Evolutionary conservation across 257 asterid genomes (phyloP).

Genomic region (Fraxinus americana): DNA sequence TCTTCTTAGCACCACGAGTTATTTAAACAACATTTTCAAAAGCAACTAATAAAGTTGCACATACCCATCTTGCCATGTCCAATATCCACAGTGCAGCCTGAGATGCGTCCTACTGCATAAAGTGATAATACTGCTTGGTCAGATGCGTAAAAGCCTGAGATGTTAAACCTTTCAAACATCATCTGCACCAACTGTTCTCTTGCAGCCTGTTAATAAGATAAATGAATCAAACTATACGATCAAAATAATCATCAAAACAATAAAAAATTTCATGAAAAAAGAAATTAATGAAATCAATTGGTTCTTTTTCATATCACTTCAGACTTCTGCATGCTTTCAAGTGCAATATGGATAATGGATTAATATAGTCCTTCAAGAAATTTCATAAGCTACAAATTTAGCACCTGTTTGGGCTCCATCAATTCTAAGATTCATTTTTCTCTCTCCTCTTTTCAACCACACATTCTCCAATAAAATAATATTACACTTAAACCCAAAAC

Average conservation of each 20-base stretch:
- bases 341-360: neutral
- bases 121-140: slow-evolving; percentile 63
- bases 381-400: neutral
- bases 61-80: slow-evolving; percentile 61
- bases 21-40: neutral
- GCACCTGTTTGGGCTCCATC: too few relatives aligned
- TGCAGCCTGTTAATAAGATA: slow-evolving; percentile 40
- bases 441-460: too few relatives aligned
- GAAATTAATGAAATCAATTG: neutral
- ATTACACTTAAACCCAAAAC: too few relatives aligned
- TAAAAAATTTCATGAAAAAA: neutral
- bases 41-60: neutral
- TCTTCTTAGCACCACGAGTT: neutral
- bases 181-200: slow-evolving; percentile 59
- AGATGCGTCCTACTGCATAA: slow-evolving; percentile 60
- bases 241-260: neutral
- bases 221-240: neutral
- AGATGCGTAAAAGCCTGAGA: slow-evolving; percentile 56
- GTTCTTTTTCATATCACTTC: neutral
- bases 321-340: slow-evolving; percentile 1
- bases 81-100: slow-evolving; percentile 60
- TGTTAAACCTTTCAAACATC: slow-evolving; percentile 58
- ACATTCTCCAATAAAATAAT: too few relatives aligned
- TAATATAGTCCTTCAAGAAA: neutral
- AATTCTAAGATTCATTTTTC: too few relatives aligned